phyloP scores from a whole-genome alignment of 2,329 filamentous ascomycete genomes.

The Thelonectria olida region DNA sequence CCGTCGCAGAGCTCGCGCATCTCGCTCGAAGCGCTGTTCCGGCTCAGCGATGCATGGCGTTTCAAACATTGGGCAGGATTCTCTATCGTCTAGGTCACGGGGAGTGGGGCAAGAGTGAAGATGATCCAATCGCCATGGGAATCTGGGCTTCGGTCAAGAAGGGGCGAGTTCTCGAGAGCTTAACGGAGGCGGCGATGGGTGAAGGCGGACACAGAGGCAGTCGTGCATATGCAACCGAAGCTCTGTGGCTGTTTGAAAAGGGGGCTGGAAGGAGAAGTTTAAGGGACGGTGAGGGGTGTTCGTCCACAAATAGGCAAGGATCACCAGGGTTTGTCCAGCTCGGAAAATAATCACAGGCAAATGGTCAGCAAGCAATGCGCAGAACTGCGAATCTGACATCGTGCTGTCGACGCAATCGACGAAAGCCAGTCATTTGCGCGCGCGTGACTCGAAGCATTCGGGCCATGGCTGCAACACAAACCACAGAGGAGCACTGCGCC shows the following conservation, averaged over 20 bases:
- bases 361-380: background rate
- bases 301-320: background rate
- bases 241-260: conserved; percentile 82
- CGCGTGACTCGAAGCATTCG: background rate
- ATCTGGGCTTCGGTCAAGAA: conserved; percentile 85
- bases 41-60: conserved; percentile 89
- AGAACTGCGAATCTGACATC: background rate
- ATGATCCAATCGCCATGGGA: conserved; percentile 74
- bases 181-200: conserved; percentile 79
- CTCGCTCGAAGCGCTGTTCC: conserved; percentile 84
- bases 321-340: background rate
- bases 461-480: background rate
- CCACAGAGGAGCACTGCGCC: too few species aligned
- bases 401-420: background rate
- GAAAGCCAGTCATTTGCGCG: background rate
- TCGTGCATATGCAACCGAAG: conserved; percentile 86
- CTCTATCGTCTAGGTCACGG: conserved; percentile 83
- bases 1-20: conserved; percentile 83
- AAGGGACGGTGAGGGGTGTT: conserved; percentile 58
- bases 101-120: conserved; percentile 68
- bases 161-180: conserved; percentile 77
- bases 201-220: conserved; percentile 80
- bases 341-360: background rate
- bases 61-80: conserved; percentile 87
- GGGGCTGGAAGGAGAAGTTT: conserved; percentile 75